phyloP scores from a whole-genome alignment of 169 alveolate genomes.

The Theileria parva region DNA sequence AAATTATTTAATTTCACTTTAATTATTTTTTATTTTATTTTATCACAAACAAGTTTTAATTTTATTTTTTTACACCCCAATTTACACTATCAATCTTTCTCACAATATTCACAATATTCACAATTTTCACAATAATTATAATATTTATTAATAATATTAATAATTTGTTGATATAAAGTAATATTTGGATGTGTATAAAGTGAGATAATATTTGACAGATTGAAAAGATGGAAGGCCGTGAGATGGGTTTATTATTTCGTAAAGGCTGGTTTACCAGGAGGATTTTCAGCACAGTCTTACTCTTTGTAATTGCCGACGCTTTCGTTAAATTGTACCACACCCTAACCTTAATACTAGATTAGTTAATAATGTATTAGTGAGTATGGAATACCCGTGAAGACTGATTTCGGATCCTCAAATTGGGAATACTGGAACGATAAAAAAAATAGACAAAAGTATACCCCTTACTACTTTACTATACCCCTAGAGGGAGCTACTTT shows the following conservation, averaged over 20 bases:
- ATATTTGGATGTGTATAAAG: not conserved
- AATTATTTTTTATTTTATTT: no score
- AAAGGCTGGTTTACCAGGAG: conserved; percentile 63
- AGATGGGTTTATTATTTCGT: conserved; percentile 51
- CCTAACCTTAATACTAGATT: no score
- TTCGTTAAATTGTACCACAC: conserved; percentile 44
- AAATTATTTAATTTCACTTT: not conserved
- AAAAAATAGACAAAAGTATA: not conserved
- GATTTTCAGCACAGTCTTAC: conserved; percentile 31
- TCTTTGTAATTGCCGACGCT: conserved; percentile 52
- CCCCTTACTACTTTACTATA: not conserved
- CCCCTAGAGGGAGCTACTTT: no score
- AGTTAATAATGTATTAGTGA: conserved; percentile 24
- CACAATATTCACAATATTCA: not conserved
- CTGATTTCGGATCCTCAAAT: conserved; percentile 36
- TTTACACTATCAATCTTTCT: not conserved
- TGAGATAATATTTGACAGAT: not conserved
- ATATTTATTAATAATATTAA: not conserved
- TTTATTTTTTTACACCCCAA: no score
- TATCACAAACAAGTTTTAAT: conserved; percentile 1
- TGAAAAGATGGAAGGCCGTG: conserved; percentile 38
- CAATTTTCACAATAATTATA: not conserved
- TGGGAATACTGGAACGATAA: conserved; percentile 60
- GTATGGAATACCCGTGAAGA: conserved; percentile 43
- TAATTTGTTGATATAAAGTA: not conserved